Evolutionary conservation across 2,329 filamentous ascomycete species (phyloP).

Genomic region (Fusarium nodosum): DNA sequence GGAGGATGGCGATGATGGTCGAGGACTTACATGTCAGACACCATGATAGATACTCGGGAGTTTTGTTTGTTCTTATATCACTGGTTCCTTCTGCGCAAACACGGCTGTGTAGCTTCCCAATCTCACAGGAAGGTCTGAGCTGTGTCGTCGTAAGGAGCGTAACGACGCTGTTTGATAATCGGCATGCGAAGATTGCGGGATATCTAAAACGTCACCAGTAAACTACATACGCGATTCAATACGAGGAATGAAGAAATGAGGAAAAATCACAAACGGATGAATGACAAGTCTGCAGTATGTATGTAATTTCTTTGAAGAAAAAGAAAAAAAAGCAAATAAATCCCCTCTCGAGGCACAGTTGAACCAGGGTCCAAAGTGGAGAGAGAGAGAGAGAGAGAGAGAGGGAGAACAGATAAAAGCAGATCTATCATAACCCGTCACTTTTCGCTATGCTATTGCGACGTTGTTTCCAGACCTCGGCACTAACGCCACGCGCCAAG

Average conservation of each 20-base stretch:
- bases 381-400: neutral
- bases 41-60: conserved; percentile 25
- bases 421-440: conserved; percentile 4
- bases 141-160: conserved; percentile 10
- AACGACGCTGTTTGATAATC: neutral
- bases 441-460: conserved; percentile 1
- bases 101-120: conserved; percentile 18
- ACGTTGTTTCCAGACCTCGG: conserved; percentile 11
- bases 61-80: conserved; percentile 33
- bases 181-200: neutral
- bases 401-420: neutral
- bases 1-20: conserved; percentile 6
- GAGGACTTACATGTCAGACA: conserved; percentile 30
- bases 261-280: neutral
- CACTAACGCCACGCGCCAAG: conserved; percentile 18
- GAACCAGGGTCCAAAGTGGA: conserved; percentile 13
- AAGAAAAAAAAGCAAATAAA: conserved; percentile 4
- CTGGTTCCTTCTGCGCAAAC: conserved; percentile 18
- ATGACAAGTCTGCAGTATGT: neutral
- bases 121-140: conserved; percentile 8
- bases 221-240: conserved; percentile 5
- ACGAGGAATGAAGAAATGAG: neutral
- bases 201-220: conserved; percentile 3
- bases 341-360: neutral
- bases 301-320: neutral